Percentiles rank a stretch among this genome's conserved stretches.
Evolutionary conservation across 208 protist species (phyloP).

Genomic region (Lotmaria passim): DNA sequence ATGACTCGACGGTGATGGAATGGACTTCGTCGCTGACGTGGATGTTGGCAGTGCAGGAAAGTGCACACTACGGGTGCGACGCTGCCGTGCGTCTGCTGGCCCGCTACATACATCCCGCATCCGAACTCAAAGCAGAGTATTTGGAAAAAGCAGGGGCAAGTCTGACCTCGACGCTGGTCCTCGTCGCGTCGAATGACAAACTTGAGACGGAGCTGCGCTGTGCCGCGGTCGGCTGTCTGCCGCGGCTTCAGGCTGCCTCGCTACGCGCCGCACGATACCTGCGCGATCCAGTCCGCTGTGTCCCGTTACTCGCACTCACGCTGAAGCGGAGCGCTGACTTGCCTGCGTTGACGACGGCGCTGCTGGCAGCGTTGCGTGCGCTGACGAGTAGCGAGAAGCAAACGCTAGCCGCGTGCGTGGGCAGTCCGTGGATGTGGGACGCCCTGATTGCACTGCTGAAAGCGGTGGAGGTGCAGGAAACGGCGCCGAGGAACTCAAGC

Average conservation of each 20-base stretch:
- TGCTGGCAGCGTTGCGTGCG: constrained; percentile 30
- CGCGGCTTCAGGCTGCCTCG: constrained; percentile 49
- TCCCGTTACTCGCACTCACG: constrained; percentile 42
- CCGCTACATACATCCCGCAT: constrained; percentile 34
- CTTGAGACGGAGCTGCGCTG: constrained; percentile 27
- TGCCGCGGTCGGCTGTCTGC: constrained; percentile 44
- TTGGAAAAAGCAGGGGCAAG: constrained; percentile 54
- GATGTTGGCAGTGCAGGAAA: constrained; percentile 46
- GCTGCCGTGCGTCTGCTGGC: constrained; percentile 57
- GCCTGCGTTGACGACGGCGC: constrained; percentile 37
- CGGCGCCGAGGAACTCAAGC: too few relatives aligned
- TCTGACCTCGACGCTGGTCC: constrained; percentile 57
- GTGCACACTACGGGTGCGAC: constrained; percentile 49
- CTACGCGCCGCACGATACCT: constrained; percentile 56
- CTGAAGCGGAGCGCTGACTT: constrained; percentile 30
- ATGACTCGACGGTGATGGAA: background rate
- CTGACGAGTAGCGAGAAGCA: constrained; percentile 51
- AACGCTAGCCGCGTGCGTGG: constrained; percentile 44
- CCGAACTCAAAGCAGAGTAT: constrained; percentile 21
- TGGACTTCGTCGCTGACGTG: constrained; percentile 29
- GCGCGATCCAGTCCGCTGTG: constrained; percentile 48
- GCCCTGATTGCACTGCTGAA: constrained; percentile 29
- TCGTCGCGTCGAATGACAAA: constrained; percentile 42
- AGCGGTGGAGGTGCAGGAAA: constrained; percentile 2
- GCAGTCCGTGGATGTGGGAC: constrained; percentile 41